phyloP scores from a whole-genome alignment of 805 yeast genomes.

The Metschnikowia lochheadii region DNA sequence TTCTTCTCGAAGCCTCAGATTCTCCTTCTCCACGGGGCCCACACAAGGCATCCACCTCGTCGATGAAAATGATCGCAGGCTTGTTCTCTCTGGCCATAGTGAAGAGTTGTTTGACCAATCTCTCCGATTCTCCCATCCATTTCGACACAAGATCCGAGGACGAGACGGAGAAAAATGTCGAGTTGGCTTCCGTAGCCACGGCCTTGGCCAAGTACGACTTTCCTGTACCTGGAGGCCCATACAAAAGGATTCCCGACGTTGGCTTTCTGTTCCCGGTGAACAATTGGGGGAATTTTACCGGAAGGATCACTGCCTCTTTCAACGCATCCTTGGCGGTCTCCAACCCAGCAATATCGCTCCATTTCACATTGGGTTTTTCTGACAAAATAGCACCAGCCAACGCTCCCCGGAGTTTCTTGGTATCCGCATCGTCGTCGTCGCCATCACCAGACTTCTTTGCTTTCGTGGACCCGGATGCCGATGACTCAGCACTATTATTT shows the following conservation, averaged over 20 bases:
- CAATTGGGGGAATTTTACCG: conserved; percentile 92
- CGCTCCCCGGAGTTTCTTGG: conserved; percentile 86
- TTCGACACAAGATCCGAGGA: conserved; percentile 93
- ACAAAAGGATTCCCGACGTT: conserved; percentile 76
- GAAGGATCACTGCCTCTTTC: conserved; percentile 94
- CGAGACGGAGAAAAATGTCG: conserved; percentile 94
- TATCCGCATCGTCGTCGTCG: conserved; percentile 72
- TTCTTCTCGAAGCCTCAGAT: conserved; percentile 92
- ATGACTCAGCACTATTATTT: conserved; percentile 44
- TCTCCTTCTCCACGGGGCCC: conserved; percentile 99
- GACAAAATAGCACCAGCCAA: conserved; percentile 85
- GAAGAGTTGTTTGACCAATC: conserved; percentile 91
- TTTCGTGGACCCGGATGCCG: conserved; percentile 56
- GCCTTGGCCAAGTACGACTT: conserved; percentile 96
- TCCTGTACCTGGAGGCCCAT: conserved; percentile 88
- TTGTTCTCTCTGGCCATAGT: conserved; percentile 94
- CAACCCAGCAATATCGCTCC: conserved; percentile 96
- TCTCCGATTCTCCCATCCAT: conserved; percentile 99
- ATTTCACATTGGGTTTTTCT: conserved; percentile 86
- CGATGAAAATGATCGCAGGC: conserved; percentile 94
- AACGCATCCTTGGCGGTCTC: conserved; percentile 94
- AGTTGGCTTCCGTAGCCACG: conserved; percentile 96
- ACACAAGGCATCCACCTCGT: conserved; percentile 96
- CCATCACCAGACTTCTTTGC: conserved; percentile 50
- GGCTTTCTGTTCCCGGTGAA: conserved; percentile 95